Conservation (phyloP, 177 flowering plant species). For the Vitis hybrid region DNA sequence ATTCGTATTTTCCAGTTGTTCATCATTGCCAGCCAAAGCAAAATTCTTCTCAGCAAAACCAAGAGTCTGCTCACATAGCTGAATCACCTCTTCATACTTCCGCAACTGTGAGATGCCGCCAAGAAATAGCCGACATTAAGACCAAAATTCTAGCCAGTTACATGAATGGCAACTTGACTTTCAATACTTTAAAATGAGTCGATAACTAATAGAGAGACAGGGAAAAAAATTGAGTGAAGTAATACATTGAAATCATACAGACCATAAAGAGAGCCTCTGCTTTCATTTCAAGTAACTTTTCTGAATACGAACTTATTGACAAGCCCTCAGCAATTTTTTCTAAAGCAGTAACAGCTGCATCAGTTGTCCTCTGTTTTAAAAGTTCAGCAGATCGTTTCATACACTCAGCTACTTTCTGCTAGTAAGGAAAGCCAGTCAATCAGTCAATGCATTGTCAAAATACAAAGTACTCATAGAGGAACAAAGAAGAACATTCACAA, state of each 20-base stretch:
- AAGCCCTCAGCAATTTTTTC: conserved; percentile 58
- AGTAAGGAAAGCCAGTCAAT: conserved; percentile 19
- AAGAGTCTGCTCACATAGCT: conserved; percentile 73
- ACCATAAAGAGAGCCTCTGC: conserved; percentile 83
- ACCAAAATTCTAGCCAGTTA: background rate
- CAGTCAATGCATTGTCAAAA: background rate
- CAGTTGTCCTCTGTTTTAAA: conserved; percentile 45
- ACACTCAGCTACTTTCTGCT: conserved; percentile 65
- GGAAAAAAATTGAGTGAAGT: background rate
- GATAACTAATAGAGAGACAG: background rate
- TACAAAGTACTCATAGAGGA: no score
- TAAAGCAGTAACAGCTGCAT: conserved; percentile 59
- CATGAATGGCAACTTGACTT: background rate
- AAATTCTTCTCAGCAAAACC: conserved; percentile 63
- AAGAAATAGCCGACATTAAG: conserved; percentile 9
- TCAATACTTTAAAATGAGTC: background rate
- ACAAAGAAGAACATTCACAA: background rate
- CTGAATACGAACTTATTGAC: conserved; percentile 65
- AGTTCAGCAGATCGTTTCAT: conserved; percentile 46
- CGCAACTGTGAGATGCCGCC: conserved; percentile 46
- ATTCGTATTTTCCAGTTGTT: conserved; percentile 16
- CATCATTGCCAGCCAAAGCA: conserved; percentile 18
- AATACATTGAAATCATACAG: conserved; percentile 21
- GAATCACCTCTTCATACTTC: conserved; percentile 70
- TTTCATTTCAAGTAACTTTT: conserved; percentile 77